Conservation (phyloP, 305 asterid genomes). For the Fraxinus nigra region DNA sequence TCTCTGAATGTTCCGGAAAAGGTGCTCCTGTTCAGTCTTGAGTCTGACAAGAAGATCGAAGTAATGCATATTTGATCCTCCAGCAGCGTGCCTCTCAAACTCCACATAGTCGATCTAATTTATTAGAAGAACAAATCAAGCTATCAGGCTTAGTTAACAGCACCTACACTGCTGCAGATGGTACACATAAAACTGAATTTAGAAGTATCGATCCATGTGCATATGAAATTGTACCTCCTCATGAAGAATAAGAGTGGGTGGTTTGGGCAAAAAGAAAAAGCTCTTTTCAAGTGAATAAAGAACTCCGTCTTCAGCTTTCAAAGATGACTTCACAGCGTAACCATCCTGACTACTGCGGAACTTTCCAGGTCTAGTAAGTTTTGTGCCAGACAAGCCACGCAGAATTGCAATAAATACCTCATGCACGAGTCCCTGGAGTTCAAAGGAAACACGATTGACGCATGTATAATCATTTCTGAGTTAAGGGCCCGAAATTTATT, state of each 20-base stretch:
- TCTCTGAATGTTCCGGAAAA: constrained; percentile 94
- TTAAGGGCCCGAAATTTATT: neutral
- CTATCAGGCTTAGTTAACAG: constrained; percentile 18
- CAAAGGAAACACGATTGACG: neutral
- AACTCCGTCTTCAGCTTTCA: constrained; percentile 99
- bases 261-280: constrained; percentile 97
- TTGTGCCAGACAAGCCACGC: constrained; percentile 92
- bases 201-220: constrained; percentile 9
- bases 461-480: neutral
- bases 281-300: constrained; percentile 98
- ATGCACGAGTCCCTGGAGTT: constrained; percentile 76
- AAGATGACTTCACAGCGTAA: constrained; percentile 93
- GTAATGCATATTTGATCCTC: constrained; percentile 97
- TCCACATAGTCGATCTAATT: constrained; percentile 90
- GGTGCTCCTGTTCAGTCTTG: constrained; percentile 95
- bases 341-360: constrained; percentile 89
- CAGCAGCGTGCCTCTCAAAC: constrained; percentile 96
- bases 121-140: constrained; percentile 19
- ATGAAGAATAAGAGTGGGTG: constrained; percentile 94
- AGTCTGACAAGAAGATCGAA: constrained; percentile 89
- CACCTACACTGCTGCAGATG: constrained; percentile 1
- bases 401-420: constrained; percentile 70
- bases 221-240: constrained; percentile 65
- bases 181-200: neutral
- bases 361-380: constrained; percentile 90